Base-by-base conservation (phyloP, 495 filamentous ascomycete species). In the Platismatia glauca region DNA sequence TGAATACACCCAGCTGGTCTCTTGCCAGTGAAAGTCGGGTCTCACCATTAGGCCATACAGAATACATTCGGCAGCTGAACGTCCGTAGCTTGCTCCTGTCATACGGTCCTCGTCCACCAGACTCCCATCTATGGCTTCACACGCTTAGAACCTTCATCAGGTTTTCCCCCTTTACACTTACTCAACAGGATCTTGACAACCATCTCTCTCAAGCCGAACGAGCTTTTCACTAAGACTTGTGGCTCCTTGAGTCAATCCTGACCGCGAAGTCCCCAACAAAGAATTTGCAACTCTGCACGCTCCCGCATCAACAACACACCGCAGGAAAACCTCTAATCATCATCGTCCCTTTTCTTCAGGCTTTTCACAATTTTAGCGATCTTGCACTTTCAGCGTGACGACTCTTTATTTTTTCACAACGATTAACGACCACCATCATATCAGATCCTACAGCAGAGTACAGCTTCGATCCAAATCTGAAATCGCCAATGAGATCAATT, bases 351-450 rank as follows among this genome's bases (percentile, higher is more conserved):
- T 58, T 24, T 27, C 33, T n/a, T 58, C 16, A 53, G 20, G 29
- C 33, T 41, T 59, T 53, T 63, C 56, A n/a, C n/a, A 43, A 44
- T 24, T 48, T 55, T 35, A 55, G 57, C 64, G 44, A 56, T 63
- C 64, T 62, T 63, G 64, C 46, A 59, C 60, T 63, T 63, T 63
- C 59, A 66, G 64, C 64, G 64, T 66, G 22, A 66, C 64, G 64
- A 66, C 60, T 44, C 48, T 46, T 38, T n/a, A n/a, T 59, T 58
- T 58, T 39, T 16, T 59, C 33, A 60, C 43, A 20, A 63, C n/a
- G 31, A 46, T 33, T 53, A 7, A 53, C 60, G 55, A n/a, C n/a
- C 35, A 50, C 61, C 7, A 58, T 15, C 55, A 39, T 27, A 33
- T 29, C 52, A 55, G 48, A 41, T 18, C 2, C 22, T 22, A 55